phyloP scores from a whole-genome alignment of 208 protist genomes.

The Angomonas desouzai region DNA sequence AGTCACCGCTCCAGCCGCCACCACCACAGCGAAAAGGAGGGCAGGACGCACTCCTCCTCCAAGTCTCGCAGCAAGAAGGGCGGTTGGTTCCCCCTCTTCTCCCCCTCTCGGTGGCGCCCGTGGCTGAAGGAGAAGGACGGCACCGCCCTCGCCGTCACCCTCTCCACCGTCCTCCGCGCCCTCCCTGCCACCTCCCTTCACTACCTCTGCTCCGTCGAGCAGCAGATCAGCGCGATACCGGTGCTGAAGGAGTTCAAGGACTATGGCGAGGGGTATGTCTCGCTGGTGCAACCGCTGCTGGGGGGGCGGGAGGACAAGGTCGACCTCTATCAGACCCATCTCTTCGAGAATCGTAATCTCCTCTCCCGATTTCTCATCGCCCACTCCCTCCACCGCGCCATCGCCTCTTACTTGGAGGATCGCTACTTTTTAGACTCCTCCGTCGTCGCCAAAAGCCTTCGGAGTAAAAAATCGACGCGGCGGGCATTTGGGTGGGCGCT shows the following conservation, averaged over 20 bases:
- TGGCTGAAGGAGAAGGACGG: conserved; percentile 27
- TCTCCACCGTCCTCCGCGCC: conserved; percentile 64
- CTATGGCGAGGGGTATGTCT: conserved; percentile 2
- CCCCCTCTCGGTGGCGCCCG: conserved; percentile 19
- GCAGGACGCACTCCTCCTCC: not conserved
- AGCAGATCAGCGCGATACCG: conserved; percentile 54
- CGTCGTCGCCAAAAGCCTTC: conserved; percentile 63
- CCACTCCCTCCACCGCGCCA: conserved; percentile 30
- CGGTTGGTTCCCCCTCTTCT: conserved; percentile 7
- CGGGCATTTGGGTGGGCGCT: conserved; percentile 52
- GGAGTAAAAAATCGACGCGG: conserved; percentile 51
- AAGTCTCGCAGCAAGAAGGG: not conserved
- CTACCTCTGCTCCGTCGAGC: conserved; percentile 55
- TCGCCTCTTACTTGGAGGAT: conserved; percentile 51
- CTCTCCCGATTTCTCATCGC: conserved; percentile 30
- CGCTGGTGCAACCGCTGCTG: conserved; percentile 7
- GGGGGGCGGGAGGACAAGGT: not conserved
- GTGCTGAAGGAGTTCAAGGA: conserved; percentile 50
- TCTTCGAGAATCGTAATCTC: conserved; percentile 1
- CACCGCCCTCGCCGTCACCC: conserved; percentile 30
- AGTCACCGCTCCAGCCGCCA: conserved; percentile 12
- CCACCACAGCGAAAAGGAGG: not conserved
- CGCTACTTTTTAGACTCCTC: conserved; percentile 55
- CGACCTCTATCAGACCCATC: not conserved
- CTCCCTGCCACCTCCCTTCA: conserved; percentile 54